phyloP scores from a whole-genome alignment of 2,329 filamentous ascomycete genomes.

The Cercospora zeina region DNA sequence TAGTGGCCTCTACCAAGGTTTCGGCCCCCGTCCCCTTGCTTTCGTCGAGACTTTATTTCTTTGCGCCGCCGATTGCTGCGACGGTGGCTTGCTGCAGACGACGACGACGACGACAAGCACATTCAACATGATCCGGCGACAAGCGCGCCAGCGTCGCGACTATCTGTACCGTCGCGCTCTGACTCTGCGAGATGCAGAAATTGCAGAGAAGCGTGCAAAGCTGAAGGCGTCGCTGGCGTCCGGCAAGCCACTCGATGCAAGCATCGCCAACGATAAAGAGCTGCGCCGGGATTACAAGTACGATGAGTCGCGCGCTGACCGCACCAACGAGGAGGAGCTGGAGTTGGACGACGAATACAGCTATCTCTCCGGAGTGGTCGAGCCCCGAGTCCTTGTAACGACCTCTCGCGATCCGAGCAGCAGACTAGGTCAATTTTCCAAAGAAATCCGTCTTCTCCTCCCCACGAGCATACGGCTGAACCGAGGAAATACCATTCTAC shows the following conservation, averaged over 20 bases:
- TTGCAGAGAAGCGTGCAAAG: slow-evolving; percentile 85
- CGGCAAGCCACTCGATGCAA: slow-evolving; percentile 79
- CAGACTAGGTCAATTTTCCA: slow-evolving; percentile 83
- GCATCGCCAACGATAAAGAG: slow-evolving; percentile 80
- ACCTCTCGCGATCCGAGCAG: slow-evolving; percentile 87
- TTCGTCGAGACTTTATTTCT: slow-evolving; percentile 1
- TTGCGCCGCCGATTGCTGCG: slow-evolving; percentile 2
- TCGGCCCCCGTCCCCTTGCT: too few relatives aligned
- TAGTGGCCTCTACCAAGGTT: too few relatives aligned
- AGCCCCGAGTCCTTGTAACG: slow-evolving; percentile 84
- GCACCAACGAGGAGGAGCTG: slow-evolving; percentile 66
- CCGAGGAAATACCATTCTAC: slow-evolving; percentile 83
- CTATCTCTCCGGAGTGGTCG: slow-evolving; percentile 84
- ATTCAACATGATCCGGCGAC: slow-evolving; percentile 56
- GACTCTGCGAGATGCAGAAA: slow-evolving; percentile 85
- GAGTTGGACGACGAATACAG: slow-evolving; percentile 88
- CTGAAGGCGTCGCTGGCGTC: slow-evolving; percentile 83
- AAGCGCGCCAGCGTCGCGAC: slow-evolving; percentile 76
- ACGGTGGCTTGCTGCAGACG: neutral
- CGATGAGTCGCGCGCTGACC: slow-evolving; percentile 76
- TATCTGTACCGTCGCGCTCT: slow-evolving; percentile 90
- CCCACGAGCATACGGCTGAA: slow-evolving; percentile 88
- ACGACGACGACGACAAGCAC: slow-evolving; percentile 40
- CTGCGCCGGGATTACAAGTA: slow-evolving; percentile 89
- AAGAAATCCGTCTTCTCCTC: slow-evolving; percentile 81